Base-by-base conservation (phyloP, 441 rosid genomes). In the Eugenia klotzschiana region DNA sequence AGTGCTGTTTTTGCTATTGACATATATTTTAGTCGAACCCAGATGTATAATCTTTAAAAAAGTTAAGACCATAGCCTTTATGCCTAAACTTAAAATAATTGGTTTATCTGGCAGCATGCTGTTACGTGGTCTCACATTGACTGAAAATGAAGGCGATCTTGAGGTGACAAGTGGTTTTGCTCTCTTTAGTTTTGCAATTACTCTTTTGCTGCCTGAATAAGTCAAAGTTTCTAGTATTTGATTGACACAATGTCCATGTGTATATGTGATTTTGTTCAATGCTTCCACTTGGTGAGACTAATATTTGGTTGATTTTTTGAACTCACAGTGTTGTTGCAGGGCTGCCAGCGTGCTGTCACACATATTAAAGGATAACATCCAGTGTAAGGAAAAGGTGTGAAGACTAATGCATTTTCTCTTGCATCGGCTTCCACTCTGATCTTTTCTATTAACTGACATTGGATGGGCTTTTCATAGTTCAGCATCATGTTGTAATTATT, bases 271-370 rank as follows among this genome's bases (percentile, higher is more conserved):
- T 16, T 60, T 41, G 74, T 29, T 16, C 43, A 18, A 60, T 29
- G 43, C 74, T 60, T 60, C n/a, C 43, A 18, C 74, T 29, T 29
- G 74, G 2, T 33, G 43, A 60, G 74, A 37, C 43, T 60, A 60
- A 33, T 51, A 82, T 84, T 64, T 41, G 41, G 84, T 86, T 86
- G 33, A 90, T 85, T 41, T 51, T 88, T 85, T 89, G 60, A 89
- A 87, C 74, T 22, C 87, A 83, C 92, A 97, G 99, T 93, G 90
- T 85, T 95, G 97, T 90, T 91, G 98, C 93, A 91, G 99, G 89
- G 98, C 98, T 89, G 98, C 99, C 77, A 94, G 97, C 87, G 94
- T 95, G 74, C 93, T 97, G 82, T 94, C 98, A 84, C 96, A 95
- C 89, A 84, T 95, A 81, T 89, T 97, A 72, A 89, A 90, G 91